Evolutionary conservation across 75 land plant genomes (phyloP), one percentile per base, ranked within the genome.

Genomic region (Pinus albicaulis): DNA sequence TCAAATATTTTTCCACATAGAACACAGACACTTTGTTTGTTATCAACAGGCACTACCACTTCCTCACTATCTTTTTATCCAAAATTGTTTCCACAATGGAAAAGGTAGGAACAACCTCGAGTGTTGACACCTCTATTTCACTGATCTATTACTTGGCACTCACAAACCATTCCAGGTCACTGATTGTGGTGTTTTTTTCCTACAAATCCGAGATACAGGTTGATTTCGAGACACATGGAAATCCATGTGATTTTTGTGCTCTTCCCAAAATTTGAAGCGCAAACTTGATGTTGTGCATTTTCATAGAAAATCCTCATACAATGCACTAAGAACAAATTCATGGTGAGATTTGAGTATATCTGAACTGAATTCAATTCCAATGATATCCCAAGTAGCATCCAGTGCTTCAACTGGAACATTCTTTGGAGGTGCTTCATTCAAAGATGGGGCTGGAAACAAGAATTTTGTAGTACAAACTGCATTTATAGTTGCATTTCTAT

Each of bases 131-230:
- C 72, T 90, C 95, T n/a, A 93, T 85, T 60, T 92, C 91, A 72
- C 87, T 85, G 13, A 95, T 89, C 99, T 98, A 98, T 79, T 95
- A 89, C 55, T 84, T 91, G 53, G 76, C 78, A 80, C 81, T 91
- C 7, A 91, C 89, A 89, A 95, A 95, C 99, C 99, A 98, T 59
- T n/a, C n/a, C n/a, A n/a, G n/a, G n/a, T n/a, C n/a, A n/a, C n/a
- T n/a, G n/a, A n/a, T n/a, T n/a, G n/a, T 86, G 74, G 76, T 63
- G 92, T 82, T 44, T 92, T 98, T 74, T 89, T 93, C 60, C 90
- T 95, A 3, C 90, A 90, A 72, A 78, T 91, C 71, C 79, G 87
- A 7, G 85, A 77, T 17, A 80, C 78, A 25, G 56, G 23, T n/a
- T 90, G 84, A 70, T 95, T 98, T 74, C 89, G 89, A 14, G 95